Conservation (phyloP, 768 basidiomycete species). For the Cantharellus anzutake region DNA sequence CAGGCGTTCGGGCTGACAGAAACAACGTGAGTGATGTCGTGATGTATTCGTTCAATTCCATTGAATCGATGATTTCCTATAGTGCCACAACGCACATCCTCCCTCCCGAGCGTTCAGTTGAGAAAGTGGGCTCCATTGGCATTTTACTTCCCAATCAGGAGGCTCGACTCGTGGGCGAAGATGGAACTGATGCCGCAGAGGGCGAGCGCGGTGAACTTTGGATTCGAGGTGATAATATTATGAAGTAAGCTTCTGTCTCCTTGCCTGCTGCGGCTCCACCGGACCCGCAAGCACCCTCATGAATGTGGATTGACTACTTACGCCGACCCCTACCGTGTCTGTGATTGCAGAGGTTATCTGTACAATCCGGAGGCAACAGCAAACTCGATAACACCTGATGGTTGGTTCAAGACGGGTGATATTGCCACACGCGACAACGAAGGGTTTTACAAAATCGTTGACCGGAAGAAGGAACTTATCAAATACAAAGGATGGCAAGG, state of each 20-base stretch:
- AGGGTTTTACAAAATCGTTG: slow-evolving; percentile 59
- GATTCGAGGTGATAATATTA: slow-evolving; percentile 37
- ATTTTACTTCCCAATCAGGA: slow-evolving; percentile 55
- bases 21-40: not conserved
- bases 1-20: not conserved
- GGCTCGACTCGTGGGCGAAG: slow-evolving; percentile 47
- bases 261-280: not conserved
- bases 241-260: slow-evolving; percentile 34
- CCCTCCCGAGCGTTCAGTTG: slow-evolving; percentile 10
- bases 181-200: slow-evolving; percentile 31
- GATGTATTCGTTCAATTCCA: not conserved
- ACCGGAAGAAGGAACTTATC: slow-evolving; percentile 56
- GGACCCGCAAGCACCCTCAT: too few species aligned
- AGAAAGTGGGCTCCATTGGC: slow-evolving; percentile 48
- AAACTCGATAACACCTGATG: slow-evolving; percentile 45
- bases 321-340: not conserved
- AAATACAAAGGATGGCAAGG: slow-evolving; percentile 38
- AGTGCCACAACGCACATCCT: not conserved
- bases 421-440: slow-evolving; percentile 45
- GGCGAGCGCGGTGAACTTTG: slow-evolving; percentile 65
- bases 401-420: slow-evolving; percentile 86
- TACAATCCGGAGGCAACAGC: slow-evolving; percentile 53
- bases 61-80: slow-evolving; percentile 21
- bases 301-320: not conserved
- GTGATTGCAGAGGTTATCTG: slow-evolving; percentile 40